These are phyloP conservation scores for Vaccinium macrocarpon DNA, from an alignment of 148 eudicot species.

Conservation along the genomic window DNA sequence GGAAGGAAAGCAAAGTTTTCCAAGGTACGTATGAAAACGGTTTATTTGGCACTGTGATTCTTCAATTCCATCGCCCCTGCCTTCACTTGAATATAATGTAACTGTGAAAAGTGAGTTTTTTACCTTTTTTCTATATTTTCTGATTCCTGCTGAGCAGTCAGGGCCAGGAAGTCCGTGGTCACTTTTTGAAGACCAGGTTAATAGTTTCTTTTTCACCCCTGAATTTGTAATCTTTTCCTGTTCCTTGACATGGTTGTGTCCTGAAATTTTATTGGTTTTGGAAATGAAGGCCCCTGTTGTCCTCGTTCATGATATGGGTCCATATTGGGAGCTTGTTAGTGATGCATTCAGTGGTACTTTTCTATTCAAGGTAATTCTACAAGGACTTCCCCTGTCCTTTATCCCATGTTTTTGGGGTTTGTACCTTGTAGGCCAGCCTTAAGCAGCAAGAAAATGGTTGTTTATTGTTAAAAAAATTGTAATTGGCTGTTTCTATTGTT, in stretches of 20 bases:
- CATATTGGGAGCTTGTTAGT: conserved; percentile 95
- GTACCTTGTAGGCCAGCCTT: not conserved
- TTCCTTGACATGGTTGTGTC: conserved; percentile 11
- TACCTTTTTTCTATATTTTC: conserved; percentile 25
- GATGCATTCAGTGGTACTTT: conserved; percentile 84
- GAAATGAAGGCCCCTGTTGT: conserved; percentile 82
- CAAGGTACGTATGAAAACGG: conserved; percentile 51
- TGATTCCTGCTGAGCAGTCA: conserved; percentile 61
- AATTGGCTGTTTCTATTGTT: not conserved
- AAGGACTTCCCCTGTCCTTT: not conserved
- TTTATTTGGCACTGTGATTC: not conserved
- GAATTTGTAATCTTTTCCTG: not conserved
- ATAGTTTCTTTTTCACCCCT: not conserved
- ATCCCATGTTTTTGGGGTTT: not conserved
- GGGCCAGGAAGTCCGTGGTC: conserved; percentile 86
- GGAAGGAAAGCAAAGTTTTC: conserved; percentile 60
- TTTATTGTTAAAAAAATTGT: not conserved
- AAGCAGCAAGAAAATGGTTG: not conserved
- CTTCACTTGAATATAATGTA: not conserved
- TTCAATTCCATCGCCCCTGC: not conserved
- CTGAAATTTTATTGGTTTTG: conserved; percentile 21
- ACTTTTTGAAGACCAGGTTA: conserved; percentile 86
- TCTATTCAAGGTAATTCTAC: conserved; percentile 66
- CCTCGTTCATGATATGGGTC: conserved; percentile 97
- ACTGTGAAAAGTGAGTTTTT: conserved; percentile 20